These are phyloP conservation scores for Neurospora hispaniola DNA, from an alignment of 495 filamentous ascomycete species.

Conservation along the genomic window DNA sequence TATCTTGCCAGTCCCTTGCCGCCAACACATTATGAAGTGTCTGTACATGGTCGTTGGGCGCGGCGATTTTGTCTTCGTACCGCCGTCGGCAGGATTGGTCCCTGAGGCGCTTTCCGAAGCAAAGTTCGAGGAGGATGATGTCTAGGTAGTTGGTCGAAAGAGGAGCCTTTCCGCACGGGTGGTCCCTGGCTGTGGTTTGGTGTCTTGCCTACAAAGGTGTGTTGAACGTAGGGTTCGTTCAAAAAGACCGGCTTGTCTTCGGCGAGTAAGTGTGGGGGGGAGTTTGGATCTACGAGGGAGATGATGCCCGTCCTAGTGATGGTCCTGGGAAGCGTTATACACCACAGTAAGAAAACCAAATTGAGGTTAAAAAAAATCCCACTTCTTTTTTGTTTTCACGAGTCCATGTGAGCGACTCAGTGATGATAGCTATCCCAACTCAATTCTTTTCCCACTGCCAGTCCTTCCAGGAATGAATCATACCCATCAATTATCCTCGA, in stretches of 20 bases:
- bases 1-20: neutral
- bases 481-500: neutral
- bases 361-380: no score
- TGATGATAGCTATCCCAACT: neutral
- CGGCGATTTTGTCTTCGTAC: neutral
- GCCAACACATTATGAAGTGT: neutral
- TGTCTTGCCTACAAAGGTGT: neutral
- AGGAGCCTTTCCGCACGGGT: neutral
- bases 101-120: slow-evolving; percentile 20
- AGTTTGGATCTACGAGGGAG: neutral
- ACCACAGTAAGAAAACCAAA: no score
- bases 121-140: slow-evolving; percentile 32
- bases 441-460: no score
- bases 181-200: neutral
- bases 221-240: neutral
- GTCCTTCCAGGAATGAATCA: no score
- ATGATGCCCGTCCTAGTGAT: slow-evolving; percentile 1
- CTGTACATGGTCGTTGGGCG: neutral
- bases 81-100: slow-evolving; percentile 7
- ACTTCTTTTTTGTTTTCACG: no score
- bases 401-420: neutral
- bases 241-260: neutral
- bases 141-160: neutral
- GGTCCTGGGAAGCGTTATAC: neutral
- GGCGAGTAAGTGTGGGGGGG: neutral